phyloP scores from a whole-genome alignment of 2,329 filamentous ascomycete species.

The Aspergillus neoniger region DNA sequence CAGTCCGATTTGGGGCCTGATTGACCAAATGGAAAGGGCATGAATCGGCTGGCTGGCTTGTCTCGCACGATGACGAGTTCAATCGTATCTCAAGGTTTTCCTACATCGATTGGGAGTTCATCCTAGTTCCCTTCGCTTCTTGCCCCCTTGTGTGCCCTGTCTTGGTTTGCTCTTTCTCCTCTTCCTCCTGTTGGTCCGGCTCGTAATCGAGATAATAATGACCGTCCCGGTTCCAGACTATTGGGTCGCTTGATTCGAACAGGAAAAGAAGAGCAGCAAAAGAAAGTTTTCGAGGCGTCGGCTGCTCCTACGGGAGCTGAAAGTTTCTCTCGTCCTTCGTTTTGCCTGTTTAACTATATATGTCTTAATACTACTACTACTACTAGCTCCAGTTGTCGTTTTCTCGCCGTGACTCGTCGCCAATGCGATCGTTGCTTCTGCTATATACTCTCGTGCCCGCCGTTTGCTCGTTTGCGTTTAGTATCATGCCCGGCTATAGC shows the following conservation, averaged over 20 bases:
- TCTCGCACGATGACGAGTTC: neutral
- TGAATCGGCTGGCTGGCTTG: neutral
- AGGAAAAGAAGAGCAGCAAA: neutral
- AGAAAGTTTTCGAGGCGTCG: too few relatives aligned
- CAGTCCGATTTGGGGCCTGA: neutral
- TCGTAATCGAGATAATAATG: constrained; percentile 3
- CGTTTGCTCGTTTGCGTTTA: constrained; percentile 8
- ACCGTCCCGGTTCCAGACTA: neutral
- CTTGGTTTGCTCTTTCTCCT: neutral
- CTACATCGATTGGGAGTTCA: neutral
- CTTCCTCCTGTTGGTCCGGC: neutral
- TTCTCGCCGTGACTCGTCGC: neutral
- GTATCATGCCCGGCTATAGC: constrained; percentile 22
- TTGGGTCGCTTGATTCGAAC: neutral
- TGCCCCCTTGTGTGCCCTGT: neutral
- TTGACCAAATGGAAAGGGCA: constrained; percentile 1
- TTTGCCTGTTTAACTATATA: neutral
- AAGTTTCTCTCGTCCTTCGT: too few relatives aligned
- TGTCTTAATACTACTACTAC: neutral
- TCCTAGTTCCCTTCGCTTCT: neutral
- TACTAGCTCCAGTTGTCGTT: neutral
- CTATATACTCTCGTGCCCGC: neutral
- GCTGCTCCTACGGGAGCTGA: too few relatives aligned
- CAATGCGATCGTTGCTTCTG: neutral
- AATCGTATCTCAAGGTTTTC: neutral